Percentiles rank a stretch among this genome's conserved stretches.
phyloP scores from a whole-genome alignment of 106 monocot genomes.

The Platanthera guangdongensis region DNA sequence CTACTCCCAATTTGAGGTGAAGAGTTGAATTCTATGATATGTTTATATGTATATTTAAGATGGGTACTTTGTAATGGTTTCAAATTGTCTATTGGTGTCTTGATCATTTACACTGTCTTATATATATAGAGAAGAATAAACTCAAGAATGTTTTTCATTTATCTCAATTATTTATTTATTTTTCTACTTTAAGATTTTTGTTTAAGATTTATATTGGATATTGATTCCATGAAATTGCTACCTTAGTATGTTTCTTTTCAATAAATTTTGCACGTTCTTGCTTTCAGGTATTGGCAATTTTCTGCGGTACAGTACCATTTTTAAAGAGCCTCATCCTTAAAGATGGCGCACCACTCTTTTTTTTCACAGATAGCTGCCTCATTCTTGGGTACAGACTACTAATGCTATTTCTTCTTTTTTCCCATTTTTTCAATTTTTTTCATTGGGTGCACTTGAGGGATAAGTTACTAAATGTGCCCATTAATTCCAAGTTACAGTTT shows the following conservation, averaged over 20 bases:
- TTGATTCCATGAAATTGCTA: constrained; percentile 3
- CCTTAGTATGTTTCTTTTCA: neutral
- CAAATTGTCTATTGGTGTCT: too few relatives aligned
- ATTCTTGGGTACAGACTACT: constrained; percentile 74
- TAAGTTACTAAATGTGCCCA: neutral
- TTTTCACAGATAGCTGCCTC: constrained; percentile 94
- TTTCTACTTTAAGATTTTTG: too few relatives aligned
- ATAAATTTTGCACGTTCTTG: constrained; percentile 8
- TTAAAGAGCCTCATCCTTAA: constrained; percentile 71
- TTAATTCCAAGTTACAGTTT: neutral
- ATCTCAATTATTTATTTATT: too few relatives aligned
- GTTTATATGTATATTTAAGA: too few relatives aligned
- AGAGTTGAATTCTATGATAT: too few relatives aligned
- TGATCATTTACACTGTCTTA: too few relatives aligned
- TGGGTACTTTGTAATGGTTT: too few relatives aligned
- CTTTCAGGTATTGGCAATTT: constrained; percentile 65
- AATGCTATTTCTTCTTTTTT: neutral
- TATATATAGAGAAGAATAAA: too few relatives aligned
- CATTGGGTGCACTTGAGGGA: neutral
- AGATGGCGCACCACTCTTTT: constrained; percentile 87
- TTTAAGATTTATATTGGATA: neutral
- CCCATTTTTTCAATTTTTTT: neutral
- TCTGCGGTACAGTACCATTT: constrained; percentile 74
- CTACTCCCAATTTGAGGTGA: too few relatives aligned
- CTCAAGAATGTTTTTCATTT: too few relatives aligned